These are phyloP conservation scores for Penstemon davidsonii DNA, from an alignment of 257 asterid species.

Conservation along the genomic window DNA sequence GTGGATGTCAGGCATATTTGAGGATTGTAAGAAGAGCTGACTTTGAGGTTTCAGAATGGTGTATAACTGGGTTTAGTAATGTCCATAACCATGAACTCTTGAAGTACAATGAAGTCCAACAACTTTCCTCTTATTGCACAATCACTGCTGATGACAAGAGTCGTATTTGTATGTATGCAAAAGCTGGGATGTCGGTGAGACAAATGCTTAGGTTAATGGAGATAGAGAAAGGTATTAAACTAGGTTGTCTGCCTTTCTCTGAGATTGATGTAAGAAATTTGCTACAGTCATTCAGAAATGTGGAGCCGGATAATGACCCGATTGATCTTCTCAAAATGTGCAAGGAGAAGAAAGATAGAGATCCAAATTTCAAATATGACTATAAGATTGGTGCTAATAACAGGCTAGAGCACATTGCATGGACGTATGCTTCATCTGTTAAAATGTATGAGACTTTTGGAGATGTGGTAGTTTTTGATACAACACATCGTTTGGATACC, in stretches of 20 bases:
- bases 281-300: slow-evolving; percentile 56
- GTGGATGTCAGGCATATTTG: slow-evolving; percentile 67
- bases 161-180: slow-evolving; percentile 55
- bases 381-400: slow-evolving; percentile 48
- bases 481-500: slow-evolving; percentile 53
- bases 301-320: slow-evolving; percentile 49
- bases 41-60: slow-evolving; percentile 60
- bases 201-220: slow-evolving; percentile 67
- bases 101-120: slow-evolving; percentile 42
- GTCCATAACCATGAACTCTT: slow-evolving; percentile 56
- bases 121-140: slow-evolving; percentile 42
- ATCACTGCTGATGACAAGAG: slow-evolving; percentile 59
- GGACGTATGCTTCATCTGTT: slow-evolving; percentile 58
- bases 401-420: slow-evolving; percentile 53
- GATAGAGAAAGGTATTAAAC: slow-evolving; percentile 55
- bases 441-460: slow-evolving; percentile 51
- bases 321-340: slow-evolving; percentile 60
- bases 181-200: slow-evolving; percentile 63
- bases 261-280: slow-evolving; percentile 56
- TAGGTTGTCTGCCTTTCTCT: slow-evolving; percentile 65
- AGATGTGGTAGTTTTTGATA: slow-evolving; percentile 59
- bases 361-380: slow-evolving; percentile 49
- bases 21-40: slow-evolving; percentile 53
- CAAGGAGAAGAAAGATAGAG: slow-evolving; percentile 53
- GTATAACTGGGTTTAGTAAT: slow-evolving; percentile 55